Percentiles rank a stretch among this genome's conserved stretches.
phyloP scores from a whole-genome alignment of 768 basidiomycete genomes.

The Trametes meyenii region DNA sequence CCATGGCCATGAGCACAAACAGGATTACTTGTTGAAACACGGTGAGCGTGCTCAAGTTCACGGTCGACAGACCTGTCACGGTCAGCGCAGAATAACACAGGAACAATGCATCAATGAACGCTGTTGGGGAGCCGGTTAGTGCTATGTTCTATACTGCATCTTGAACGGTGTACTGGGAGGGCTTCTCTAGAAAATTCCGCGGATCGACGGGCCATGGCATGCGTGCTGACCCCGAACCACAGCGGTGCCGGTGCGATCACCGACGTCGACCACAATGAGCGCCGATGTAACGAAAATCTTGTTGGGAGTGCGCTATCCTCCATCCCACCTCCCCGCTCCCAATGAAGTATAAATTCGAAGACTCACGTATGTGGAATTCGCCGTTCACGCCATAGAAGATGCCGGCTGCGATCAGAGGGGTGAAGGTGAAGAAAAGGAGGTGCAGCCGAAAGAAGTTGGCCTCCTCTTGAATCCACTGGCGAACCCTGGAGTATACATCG shows the following conservation, averaged over 20 bases:
- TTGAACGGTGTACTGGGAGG: too few relatives aligned
- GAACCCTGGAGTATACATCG: slow-evolving; percentile 9
- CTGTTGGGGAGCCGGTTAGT: slow-evolving; percentile 27
- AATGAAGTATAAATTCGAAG: not conserved
- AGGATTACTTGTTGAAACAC: slow-evolving; percentile 52
- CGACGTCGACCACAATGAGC: not conserved
- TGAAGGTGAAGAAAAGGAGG: slow-evolving; percentile 50
- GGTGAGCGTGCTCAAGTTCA: slow-evolving; percentile 54
- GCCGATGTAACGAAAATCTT: too few relatives aligned
- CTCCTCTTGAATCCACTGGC: slow-evolving; percentile 28
- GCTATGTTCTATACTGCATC: not conserved
- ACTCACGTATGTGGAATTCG: slow-evolving; percentile 38
- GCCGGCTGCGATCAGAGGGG: slow-evolving; percentile 60
- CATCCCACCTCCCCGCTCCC: not conserved
- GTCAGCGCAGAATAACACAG: slow-evolving; percentile 64
- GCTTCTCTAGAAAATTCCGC: too few relatives aligned
- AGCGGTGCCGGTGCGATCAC: slow-evolving; percentile 7
- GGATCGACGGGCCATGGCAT: not conserved
- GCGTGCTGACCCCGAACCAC: not conserved
- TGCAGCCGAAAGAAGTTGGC: slow-evolving; percentile 59
- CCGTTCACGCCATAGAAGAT: slow-evolving; percentile 73
- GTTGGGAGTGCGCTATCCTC: not conserved
- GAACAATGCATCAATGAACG: slow-evolving; percentile 60
- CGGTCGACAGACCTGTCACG: slow-evolving; percentile 42
- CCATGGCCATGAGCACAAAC: slow-evolving; percentile 54